Base-by-base conservation (phyloP, 495 filamentous ascomycete species). In the Lasiosphaeris hirsuta region DNA sequence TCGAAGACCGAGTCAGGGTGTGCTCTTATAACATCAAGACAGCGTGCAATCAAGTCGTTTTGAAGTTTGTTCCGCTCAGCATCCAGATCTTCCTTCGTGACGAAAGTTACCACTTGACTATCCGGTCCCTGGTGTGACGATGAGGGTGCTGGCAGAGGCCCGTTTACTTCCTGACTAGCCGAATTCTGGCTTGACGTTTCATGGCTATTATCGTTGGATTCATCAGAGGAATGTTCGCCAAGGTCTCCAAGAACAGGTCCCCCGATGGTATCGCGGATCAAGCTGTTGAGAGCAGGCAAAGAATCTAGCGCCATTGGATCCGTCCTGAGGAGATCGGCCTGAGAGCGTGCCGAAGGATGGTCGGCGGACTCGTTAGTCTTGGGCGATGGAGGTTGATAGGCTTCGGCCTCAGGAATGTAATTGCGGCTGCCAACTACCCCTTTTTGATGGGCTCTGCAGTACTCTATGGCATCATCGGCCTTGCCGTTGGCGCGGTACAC, bases 1-100 rank as follows among this genome's bases (percentile, higher is more conserved):
- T 97, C 92, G 62, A 96, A 96, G 3, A 95, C 96, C 4, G 93
- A 86, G 62, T 90, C 88, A 19, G 88, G 84, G 58, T 97, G 92
- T 52, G 86, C 85, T 64, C 90, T 89, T 39, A 97, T 82, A 48
- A 97, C 84, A 69, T 97, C 92, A 14, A 99, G 78, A 56, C 86
- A 94, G 36, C 90, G 89, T 62, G 96, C 90, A 53, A 97, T 92
- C 42, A 97, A 73, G 52, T 89, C 87, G 7, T 84, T 78, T 34
- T 90, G 82, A 44, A 97, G 75, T 10, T 78, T 80, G 17, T 81
- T 79, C 38, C 95, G 86, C 68, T 90, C 85, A 33, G 82, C 79
- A 56, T 97, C 89, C 19, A 99, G 75, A 65, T 95, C 90, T 56
- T 97, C 90, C 47, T 92, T 74, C 0, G 90, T 91, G 17, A 76